Base-by-base conservation (phyloP, 208 protist species). In the Trypanosoma brucei region DNA sequence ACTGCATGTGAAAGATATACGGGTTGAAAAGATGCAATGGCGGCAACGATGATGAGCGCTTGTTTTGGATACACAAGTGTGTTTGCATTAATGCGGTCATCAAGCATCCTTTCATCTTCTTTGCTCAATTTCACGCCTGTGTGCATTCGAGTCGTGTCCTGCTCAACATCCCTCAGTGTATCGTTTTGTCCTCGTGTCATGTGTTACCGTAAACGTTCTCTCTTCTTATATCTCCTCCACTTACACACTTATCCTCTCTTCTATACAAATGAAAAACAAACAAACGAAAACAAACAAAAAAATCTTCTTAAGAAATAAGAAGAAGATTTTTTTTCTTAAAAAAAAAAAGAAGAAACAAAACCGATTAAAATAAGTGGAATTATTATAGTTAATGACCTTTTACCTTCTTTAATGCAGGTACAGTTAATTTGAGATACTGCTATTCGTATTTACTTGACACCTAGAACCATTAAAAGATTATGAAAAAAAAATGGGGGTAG, bases 1-100 rank as follows among this genome's bases (percentile, higher is more conserved):
- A 95, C 76, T 39, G 89, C 84, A 72, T 95, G 89, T 0, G 86
- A 84, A 59, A 87, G 82, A 70, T 91, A 93, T 30, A 92, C 78
- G 0, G 89, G 83, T 79, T 92, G 86, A 62, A 95, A 92, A 59
- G 84, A 59, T 34, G 76, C 65, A 58, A 89, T 81, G 56, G 83
- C 37, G 36, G 84, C 81, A 31, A 95, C 73, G 31, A 83, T 55
- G 6, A 79, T 57, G 38, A 95, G 76, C 1, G 75, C 76, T 39
- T 79, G 51, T 63, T 85, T 86, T 42, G 89, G 83, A 79, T 92
- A 93, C 30, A 90, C 72, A 36, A 95, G 78, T 14, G 76, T 74
- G 76, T 95, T 93, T 22, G 81, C 80, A 60, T 80, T 81, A 64
- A 95, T 95, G 76, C 84, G 81, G 61, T 78, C 77, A 33, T 95